Percentiles rank a stretch among this genome's conserved stretches.
Evolutionary conservation across 345 rosid species (phyloP).

Genomic region (Moricandia arvensis): DNA sequence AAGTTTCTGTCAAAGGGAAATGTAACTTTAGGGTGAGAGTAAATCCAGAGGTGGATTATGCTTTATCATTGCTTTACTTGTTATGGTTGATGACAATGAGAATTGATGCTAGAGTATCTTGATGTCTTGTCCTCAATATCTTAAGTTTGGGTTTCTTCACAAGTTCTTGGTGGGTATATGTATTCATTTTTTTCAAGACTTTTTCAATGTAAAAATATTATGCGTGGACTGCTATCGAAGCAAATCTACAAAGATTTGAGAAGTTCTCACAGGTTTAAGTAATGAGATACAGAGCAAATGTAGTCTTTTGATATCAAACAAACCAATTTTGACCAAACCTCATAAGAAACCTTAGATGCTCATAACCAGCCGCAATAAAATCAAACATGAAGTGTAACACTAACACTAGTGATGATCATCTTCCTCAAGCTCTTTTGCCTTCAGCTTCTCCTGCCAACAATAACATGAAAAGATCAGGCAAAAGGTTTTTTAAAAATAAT

Average conservation of each 20-base stretch:
- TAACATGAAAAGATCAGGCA: too few relatives aligned
- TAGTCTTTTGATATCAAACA: too few relatives aligned
- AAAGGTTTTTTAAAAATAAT: too few relatives aligned
- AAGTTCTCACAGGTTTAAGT: background rate
- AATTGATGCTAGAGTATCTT: conserved; percentile 5
- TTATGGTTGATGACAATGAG: conserved; percentile 60
- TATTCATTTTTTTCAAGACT: background rate
- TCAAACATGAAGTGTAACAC: too few relatives aligned
- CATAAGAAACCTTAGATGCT: too few relatives aligned
- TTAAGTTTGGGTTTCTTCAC: background rate
- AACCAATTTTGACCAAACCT: too few relatives aligned
- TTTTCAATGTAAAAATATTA: background rate
- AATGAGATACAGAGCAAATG: too few relatives aligned
- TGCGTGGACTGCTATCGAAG: background rate
- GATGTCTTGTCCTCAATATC: background rate
- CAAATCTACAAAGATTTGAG: conserved; percentile 7
- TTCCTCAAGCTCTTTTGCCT: too few relatives aligned
- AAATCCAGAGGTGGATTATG: conserved; percentile 76
- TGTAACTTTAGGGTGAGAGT: conserved; percentile 55
- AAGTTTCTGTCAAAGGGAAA: conserved; percentile 61
- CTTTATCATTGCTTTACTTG: conserved; percentile 65
- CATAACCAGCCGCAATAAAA: too few relatives aligned
- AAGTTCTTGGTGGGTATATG: background rate
- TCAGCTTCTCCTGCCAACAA: too few relatives aligned
- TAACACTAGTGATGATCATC: too few relatives aligned